phyloP scores from a whole-genome alignment of 2,329 filamentous ascomycete species.

The Gnomoniopsis smithogilvyi region DNA sequence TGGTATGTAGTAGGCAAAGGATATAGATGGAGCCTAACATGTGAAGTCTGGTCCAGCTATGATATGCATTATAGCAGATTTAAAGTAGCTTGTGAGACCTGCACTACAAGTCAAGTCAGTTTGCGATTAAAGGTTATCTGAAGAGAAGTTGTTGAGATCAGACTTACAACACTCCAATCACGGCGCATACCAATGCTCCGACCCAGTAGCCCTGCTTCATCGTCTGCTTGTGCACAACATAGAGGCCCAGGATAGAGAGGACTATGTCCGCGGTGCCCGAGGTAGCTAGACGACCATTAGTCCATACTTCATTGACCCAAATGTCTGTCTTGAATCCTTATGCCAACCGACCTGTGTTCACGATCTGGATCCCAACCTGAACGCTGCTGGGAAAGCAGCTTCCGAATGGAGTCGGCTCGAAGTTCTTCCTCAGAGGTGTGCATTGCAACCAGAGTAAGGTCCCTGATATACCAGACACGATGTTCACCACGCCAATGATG shows the following conservation, averaged over 20 bases:
- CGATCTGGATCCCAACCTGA: constrained; percentile 1
- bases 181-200: neutral
- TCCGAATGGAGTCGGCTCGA: neutral
- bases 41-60: constrained; percentile 1
- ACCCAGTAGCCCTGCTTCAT: constrained; percentile 3
- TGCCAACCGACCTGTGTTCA: constrained; percentile 4
- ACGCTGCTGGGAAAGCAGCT: neutral
- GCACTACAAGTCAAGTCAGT: neutral
- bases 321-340: no score
- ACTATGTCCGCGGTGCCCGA: neutral
- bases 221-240: neutral
- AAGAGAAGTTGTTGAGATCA: no score
- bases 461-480: neutral
- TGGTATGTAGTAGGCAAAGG: no score
- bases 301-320: no score
- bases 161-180: neutral
- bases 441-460: constrained; percentile 4
- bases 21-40: neutral
- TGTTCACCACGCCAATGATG: neutral
- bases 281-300: neutral
- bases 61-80: constrained; percentile 5
- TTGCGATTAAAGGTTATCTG: no score
- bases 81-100: neutral
- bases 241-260: neutral
- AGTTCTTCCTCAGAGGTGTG: constrained; percentile 6